Evolutionary conservation across 371 early-diverging fungal species (phyloP), one percentile per base, ranked within the genome.

Genomic region (Mucor ambiguus): DNA sequence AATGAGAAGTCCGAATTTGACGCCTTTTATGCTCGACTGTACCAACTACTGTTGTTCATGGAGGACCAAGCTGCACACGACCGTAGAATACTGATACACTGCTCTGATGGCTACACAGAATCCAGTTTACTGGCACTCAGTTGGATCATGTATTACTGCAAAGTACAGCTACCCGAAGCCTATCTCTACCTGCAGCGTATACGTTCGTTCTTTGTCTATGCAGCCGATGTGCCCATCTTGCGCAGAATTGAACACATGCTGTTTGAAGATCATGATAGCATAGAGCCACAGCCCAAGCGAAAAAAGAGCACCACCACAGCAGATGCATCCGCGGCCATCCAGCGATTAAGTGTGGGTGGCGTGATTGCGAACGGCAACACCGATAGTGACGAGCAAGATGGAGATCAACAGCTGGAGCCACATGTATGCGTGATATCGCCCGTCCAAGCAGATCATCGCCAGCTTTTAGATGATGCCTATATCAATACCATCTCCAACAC

Each of bases 31-130:
- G 55, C 59, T 1, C 66, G 70, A 0, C 41, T 83, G 2, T 30
- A 67, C 1, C 66, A 63, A n/a, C 41, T 89, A 58, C 58, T 84
- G 60, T 63, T 57, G 30, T 76, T 83, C 67, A 74, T 86, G 63
- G 72, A 77, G 29, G 67, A 75, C 24, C 77, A 82, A 66, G 60
- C 73, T n/a, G 63, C 59, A 1, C 26, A 60, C 5, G 69, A 78
- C 11, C 76, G 84, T 4, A 74, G 69, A 4, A 80, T 86, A 9
- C 63, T 89, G 35, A 82, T 89, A 52, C 86, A 89, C 60, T 89
- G 88, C 48, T 73, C 83, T 3, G 89, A 89, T 52, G 89, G 88
- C 12, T 89, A 89, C 56, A 87, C 87, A 0, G 89, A 89, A 59
- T 80, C 85, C 1, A 83, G 85, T 37, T 49, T 86, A 20, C 33